These are phyloP conservation scores for Hordeum marinum DNA, from an alignment of 176 grass and related monocot species.

Conservation along the genomic window DNA sequence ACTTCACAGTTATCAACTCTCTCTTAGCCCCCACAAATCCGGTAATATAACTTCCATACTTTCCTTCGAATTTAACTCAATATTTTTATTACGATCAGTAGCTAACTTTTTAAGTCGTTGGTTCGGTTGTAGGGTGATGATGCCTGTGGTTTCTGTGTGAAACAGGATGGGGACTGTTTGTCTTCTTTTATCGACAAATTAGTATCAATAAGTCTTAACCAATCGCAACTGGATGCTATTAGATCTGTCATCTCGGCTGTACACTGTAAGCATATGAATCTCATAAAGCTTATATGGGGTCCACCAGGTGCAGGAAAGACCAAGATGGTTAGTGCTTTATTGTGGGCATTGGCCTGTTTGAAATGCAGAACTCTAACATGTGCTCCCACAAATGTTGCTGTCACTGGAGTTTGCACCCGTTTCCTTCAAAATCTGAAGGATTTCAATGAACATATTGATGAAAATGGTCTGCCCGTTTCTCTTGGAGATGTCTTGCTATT, in stretches of 20 bases:
- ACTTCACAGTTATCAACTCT: conserved; percentile 52
- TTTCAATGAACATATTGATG: not conserved
- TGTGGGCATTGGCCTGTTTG: conserved; percentile 44
- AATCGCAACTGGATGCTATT: conserved; percentile 49
- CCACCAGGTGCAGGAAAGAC: conserved; percentile 84
- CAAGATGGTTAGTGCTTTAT: conserved; percentile 45
- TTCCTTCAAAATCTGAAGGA: conserved; percentile 44
- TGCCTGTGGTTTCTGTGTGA: conserved; percentile 15
- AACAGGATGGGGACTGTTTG: conserved; percentile 3
- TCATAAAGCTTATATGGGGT: conserved; percentile 66
- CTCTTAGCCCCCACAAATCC: conserved; percentile 27
- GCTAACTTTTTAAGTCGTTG: conserved; percentile 13
- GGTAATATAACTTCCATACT: conserved; percentile 24
- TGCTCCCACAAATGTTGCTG: conserved; percentile 73
- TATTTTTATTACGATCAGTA: not conserved
- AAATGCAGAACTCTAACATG: conserved; percentile 69
- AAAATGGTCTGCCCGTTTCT: conserved; percentile 20
- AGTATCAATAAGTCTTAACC: conserved; percentile 45
- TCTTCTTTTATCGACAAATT: conserved; percentile 23
- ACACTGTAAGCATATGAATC: conserved; percentile 26
- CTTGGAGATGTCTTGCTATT: conserved; percentile 43
- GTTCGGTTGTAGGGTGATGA: conserved; percentile 22
- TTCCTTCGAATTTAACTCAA: not conserved
- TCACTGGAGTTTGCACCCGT: conserved; percentile 46
- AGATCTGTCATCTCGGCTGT: conserved; percentile 41